Evolutionary conservation across 2,329 filamentous ascomycete genomes (phyloP).

Genomic region (Ophiostoma australiae): DNA sequence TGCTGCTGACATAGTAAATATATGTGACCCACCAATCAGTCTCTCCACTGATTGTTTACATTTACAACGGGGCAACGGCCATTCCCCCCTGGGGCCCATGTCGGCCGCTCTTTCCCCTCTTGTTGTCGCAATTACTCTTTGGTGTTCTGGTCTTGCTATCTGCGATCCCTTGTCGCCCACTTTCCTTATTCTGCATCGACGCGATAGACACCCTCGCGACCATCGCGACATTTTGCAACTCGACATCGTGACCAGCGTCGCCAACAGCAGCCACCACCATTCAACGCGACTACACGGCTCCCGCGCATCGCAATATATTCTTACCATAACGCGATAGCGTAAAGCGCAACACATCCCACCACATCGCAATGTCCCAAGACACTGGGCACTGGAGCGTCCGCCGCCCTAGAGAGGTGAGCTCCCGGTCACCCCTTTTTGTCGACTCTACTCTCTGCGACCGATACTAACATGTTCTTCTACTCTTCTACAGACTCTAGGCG

Average conservation of each 20-base stretch:
- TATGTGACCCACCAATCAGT: slow-evolving; percentile 25
- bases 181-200: slow-evolving; percentile 10
- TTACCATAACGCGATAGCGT: neutral
- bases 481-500: slow-evolving; percentile 68
- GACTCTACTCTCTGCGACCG: neutral
- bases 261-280: neutral
- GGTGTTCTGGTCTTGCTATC: neutral
- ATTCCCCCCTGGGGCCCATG: neutral
- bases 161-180: slow-evolving; percentile 9
- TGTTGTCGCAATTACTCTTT: slow-evolving; percentile 14
- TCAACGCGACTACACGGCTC: neutral
- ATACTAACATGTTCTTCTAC: neutral
- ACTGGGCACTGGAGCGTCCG: slow-evolving; percentile 85
- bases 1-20: neutral
- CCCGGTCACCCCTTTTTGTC: slow-evolving; percentile 11
- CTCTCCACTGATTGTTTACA: slow-evolving; percentile 28
- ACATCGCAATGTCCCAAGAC: slow-evolving; percentile 70
- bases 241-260: neutral
- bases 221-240: neutral
- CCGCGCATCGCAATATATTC: neutral
- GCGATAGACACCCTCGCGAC: neutral
- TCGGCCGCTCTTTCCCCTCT: neutral
- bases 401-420: slow-evolving; percentile 75
- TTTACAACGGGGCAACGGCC: slow-evolving; percentile 26
- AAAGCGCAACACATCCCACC: neutral